Evolutionary conservation across 2,329 filamentous ascomycete genomes (phyloP).

Genomic region (Elsinoe necatrix): DNA sequence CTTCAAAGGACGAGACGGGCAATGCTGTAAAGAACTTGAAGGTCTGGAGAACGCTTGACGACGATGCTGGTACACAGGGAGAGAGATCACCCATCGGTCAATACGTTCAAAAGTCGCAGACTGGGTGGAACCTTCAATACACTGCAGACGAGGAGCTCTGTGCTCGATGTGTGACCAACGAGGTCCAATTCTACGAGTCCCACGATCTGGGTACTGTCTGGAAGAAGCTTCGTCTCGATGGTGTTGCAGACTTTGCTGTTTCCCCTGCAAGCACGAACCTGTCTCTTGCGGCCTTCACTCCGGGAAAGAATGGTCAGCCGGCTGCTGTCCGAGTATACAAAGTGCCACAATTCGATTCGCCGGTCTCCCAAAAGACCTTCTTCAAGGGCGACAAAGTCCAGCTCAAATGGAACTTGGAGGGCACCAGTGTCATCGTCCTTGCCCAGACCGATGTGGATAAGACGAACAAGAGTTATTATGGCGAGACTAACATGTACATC

Average conservation of each 20-base stretch:
- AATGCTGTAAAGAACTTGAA: slow-evolving; percentile 95
- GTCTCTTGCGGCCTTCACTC: slow-evolving; percentile 88
- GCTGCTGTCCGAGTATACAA: slow-evolving; percentile 91
- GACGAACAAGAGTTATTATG: slow-evolving; percentile 98
- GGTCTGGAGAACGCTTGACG: slow-evolving; percentile 81
- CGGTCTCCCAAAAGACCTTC: slow-evolving; percentile 95
- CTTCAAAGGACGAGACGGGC: slow-evolving; percentile 83
- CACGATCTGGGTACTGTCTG: slow-evolving; percentile 76
- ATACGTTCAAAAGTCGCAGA: slow-evolving; percentile 93
- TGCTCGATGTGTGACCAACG: slow-evolving; percentile 88
- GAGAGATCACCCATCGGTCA: slow-evolving; percentile 67
- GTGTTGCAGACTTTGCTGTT: slow-evolving; percentile 79
- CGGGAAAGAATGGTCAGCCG: slow-evolving; percentile 87
- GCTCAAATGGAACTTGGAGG: slow-evolving; percentile 92
- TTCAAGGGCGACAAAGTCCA: slow-evolving; percentile 99
- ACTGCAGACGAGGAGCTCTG: slow-evolving; percentile 89
- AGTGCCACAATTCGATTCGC: slow-evolving; percentile 72
- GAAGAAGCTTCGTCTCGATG: slow-evolving; percentile 92
- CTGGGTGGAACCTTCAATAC: slow-evolving; percentile 96
- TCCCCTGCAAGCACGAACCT: slow-evolving; percentile 75
- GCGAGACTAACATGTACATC: slow-evolving; percentile 93
- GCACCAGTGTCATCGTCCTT: slow-evolving; percentile 85
- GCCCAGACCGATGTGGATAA: slow-evolving; percentile 98
- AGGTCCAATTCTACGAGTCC: slow-evolving; percentile 94
- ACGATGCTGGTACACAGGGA: slow-evolving; percentile 50